Conservation (phyloP, 176 grass and related monocot species). For the Eragrostis curvula region DNA sequence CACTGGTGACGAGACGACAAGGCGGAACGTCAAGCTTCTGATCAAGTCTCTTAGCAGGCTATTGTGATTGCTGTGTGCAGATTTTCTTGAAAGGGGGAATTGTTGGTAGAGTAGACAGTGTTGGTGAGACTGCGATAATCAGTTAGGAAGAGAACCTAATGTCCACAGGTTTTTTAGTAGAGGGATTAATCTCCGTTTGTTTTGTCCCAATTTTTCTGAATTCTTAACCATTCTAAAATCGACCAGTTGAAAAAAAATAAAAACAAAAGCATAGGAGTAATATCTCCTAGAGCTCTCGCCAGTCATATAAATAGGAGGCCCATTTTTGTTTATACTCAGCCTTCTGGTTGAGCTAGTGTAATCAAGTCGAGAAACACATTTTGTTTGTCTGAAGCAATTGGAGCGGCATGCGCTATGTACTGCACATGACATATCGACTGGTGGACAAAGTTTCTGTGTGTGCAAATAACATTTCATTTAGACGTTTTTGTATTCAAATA, state of each 20-base stretch:
- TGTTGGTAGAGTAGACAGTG: slow-evolving; percentile 25
- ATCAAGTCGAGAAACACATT: slow-evolving; percentile 5
- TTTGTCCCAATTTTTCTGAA: slow-evolving; percentile 8
- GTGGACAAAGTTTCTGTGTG: background rate
- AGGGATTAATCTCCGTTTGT: background rate
- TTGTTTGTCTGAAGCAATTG: background rate
- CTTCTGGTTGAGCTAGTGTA: slow-evolving; percentile 26
- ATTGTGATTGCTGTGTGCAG: slow-evolving; percentile 48
- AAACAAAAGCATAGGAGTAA: background rate
- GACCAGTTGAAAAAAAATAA: background rate
- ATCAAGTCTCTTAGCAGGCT: slow-evolving; percentile 97
- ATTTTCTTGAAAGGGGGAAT: background rate
- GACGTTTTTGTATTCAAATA: background rate
- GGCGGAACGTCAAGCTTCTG: slow-evolving; percentile 79
- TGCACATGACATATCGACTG: background rate
- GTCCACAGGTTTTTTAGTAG: background rate
- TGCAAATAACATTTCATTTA: background rate
- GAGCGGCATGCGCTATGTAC: background rate
- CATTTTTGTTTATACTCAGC: slow-evolving; percentile 32
- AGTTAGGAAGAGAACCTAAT: slow-evolving; percentile 5
- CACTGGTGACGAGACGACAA: slow-evolving; percentile 83
- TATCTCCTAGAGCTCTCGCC: slow-evolving; percentile 3
- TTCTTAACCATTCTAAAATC: slow-evolving; percentile 7
- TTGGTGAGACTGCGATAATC: slow-evolving; percentile 17
- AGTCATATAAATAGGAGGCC: slow-evolving; percentile 10